Evolutionary conservation across 192 early-diverging fungal genomes (phyloP), one percentile per base, ranked within the genome.

Genomic region (Backusella luteola): DNA sequence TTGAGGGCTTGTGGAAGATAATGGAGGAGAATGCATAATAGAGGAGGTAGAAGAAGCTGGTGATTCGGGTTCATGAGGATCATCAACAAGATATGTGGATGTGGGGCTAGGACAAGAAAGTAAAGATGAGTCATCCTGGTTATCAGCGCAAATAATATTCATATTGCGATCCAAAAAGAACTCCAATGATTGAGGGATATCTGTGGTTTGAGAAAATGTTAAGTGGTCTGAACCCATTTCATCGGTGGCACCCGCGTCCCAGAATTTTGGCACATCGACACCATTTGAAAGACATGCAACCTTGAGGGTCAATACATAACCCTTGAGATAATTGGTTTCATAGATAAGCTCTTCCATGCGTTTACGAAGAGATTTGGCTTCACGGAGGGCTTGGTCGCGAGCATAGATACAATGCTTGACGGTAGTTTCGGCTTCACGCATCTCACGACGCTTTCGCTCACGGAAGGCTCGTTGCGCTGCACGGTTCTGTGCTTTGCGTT

Each of bases 391-490:
- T 71, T 85, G 84, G 67, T 89, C 84, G 32, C 87, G 86, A 14
- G 77, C 80, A 38, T 90, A 86, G 9, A 89, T 82, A 44, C 93
- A 85, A 23, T 86, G 84, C 75, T 91, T 87, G 63, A 94, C 91
- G 46, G 89, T 84, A 42, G 87, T 87, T 82, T 96, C 95, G 1
- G 94, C 86, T 34, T 91, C 86, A 71, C 89, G 83, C 44, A 95
- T 84, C 71, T 96, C 91, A 67, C 89, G 86, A 76, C 94, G 88
- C 73, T 93, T 94, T 72, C 95, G 87, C 79, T 96, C 94, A 59
- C 95, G 92, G 79, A 96, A 96, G 5, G 95, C 95, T 11, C 95
- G 87, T 84, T 96, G 95, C 0, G 95, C 95, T 6, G 93, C 94
- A 12, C 95, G 87, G 77, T 96, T 96, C 80, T 96, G 95, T 21